Evolutionary conservation across 805 yeast genomes (phyloP).

Genomic region (Barnettozyma californica): DNA sequence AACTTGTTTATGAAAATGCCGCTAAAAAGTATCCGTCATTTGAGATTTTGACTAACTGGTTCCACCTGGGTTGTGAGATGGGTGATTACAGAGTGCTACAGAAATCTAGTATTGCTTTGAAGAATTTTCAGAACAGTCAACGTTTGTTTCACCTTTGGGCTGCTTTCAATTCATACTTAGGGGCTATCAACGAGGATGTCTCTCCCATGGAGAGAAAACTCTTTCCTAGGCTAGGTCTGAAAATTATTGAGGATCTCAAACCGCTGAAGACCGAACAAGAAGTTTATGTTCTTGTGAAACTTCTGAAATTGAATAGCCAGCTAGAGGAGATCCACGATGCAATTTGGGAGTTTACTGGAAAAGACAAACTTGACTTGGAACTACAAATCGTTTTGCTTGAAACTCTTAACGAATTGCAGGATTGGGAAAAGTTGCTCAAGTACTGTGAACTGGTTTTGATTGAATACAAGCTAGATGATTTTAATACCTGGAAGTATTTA

Average conservation of each 20-base stretch:
- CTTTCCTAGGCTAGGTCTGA: conserved; percentile 56
- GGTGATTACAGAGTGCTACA: conserved; percentile 49
- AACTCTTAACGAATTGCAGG: conserved; percentile 35
- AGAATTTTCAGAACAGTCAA: conserved; percentile 29
- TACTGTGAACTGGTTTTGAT: conserved; percentile 39
- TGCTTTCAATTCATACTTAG: conserved; percentile 47
- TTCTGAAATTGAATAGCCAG: conserved; percentile 36
- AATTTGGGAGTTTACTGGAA: conserved; percentile 28
- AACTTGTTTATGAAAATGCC: conserved; percentile 50
- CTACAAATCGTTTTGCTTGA: conserved; percentile 51
- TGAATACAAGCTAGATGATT: conserved; percentile 60
- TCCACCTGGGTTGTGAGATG: conserved; percentile 41
- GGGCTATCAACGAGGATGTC: conserved; percentile 29
- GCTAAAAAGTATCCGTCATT: conserved; percentile 51
- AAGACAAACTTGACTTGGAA: conserved; percentile 49
- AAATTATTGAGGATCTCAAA: conserved; percentile 44
- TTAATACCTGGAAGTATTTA: conserved; percentile 61
- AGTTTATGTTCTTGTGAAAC: conserved; percentile 48
- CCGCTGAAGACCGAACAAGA: conserved; percentile 64
- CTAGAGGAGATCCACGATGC: conserved; percentile 31
- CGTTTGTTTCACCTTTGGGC: conserved; percentile 46
- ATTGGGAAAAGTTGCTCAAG: conserved; percentile 40
- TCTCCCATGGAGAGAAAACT: conserved; percentile 43
- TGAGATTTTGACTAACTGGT: conserved; percentile 50
- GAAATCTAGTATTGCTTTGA: conserved; percentile 44